Conservation (phyloP, 2,329 filamentous ascomycete species). For the Penicillium sp. region DNA sequence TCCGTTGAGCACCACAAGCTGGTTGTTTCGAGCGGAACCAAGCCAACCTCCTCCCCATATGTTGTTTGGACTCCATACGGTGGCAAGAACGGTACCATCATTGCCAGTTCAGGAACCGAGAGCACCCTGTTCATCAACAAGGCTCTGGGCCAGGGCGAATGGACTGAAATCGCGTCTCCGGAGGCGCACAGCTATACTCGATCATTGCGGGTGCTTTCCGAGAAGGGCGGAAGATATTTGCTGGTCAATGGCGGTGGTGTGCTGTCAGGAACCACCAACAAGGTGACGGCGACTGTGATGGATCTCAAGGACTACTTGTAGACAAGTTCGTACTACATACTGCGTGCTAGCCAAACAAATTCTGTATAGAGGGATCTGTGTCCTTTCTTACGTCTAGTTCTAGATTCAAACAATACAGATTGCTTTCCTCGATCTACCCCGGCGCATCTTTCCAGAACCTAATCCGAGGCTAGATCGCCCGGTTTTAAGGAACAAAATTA, state of each 20-base stretch:
- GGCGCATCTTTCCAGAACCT: neutral
- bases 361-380: neutral
- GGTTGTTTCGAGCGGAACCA: conserved; percentile 51
- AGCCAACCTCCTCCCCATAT: conserved; percentile 56
- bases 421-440: neutral
- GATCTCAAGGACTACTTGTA: conserved; percentile 1
- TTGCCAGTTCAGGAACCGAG: conserved; percentile 52
- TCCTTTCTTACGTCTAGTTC: neutral
- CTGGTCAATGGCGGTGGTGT: conserved; percentile 30
- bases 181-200: conserved; percentile 55
- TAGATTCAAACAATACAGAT: neutral
- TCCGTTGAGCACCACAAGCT: conserved; percentile 50
- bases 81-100: conserved; percentile 56
- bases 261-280: conserved; percentile 11
- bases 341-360: neutral
- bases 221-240: conserved; percentile 33
- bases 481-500: neutral
- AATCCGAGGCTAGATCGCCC: neutral
- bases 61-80: conserved; percentile 59
- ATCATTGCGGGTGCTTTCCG: conserved; percentile 52
- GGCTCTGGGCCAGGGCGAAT: conserved; percentile 52
- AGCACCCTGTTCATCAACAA: conserved; percentile 57
- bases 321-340: neutral
- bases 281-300: conserved; percentile 7
- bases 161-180: conserved; percentile 53